A percentile compares a stretch with the other conserved stretches of the same genome.
phyloP scores from a whole-genome alignment of 2,329 filamentous ascomycete species.

The Curvularia sp. region DNA sequence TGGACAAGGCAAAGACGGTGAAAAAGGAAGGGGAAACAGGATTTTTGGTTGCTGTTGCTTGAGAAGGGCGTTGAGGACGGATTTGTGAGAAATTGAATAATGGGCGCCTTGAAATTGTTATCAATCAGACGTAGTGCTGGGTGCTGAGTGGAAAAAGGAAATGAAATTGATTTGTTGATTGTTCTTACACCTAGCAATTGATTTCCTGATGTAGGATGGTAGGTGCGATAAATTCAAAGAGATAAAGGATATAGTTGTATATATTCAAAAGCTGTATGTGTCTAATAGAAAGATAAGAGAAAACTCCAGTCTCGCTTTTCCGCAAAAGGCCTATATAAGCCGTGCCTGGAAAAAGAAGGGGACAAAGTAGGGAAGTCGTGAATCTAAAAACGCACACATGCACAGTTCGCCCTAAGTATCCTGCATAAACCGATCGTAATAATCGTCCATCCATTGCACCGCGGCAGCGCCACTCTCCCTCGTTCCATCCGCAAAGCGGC shows the following conservation, averaged over 20 bases:
- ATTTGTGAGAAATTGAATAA: background rate
- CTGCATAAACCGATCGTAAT: conserved; percentile 58
- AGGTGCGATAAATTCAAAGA: background rate
- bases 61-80: background rate
- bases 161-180: background rate
- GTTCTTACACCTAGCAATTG: too few relatives aligned
- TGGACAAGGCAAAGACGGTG: conserved; percentile 71
- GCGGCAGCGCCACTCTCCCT: conserved; percentile 45
- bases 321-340: background rate
- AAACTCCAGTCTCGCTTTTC: background rate
- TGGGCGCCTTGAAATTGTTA: background rate
- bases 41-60: conserved; percentile 42
- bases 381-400: background rate
- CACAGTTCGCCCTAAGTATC: conserved; percentile 26
- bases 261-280: background rate
- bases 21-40: conserved; percentile 71
- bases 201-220: too few relatives aligned
- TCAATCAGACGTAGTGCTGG: background rate
- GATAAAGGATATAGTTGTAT: background rate
- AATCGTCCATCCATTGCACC: conserved; percentile 58
- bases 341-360: too few relatives aligned
- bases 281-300: background rate
- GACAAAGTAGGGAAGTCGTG: background rate
- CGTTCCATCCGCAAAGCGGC: conserved; percentile 48
- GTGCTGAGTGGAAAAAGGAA: background rate